A percentile compares a stretch with the other conserved stretches of the same genome.
phyloP scores from a whole-genome alignment of 345 rosid species.

The Boechera divaricarpa region DNA sequence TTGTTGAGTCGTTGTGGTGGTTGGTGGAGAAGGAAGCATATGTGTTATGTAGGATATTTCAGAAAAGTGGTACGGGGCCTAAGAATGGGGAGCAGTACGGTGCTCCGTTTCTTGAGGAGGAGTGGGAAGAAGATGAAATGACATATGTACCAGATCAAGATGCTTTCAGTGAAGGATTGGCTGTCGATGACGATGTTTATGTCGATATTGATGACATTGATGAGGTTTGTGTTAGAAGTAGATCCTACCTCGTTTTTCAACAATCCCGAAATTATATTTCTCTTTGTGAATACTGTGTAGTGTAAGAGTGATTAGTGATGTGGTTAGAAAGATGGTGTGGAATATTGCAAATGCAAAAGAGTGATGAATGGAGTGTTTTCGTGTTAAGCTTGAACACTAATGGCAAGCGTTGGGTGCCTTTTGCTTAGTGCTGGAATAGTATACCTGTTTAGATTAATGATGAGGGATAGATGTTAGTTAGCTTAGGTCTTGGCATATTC shows the following conservation, averaged over 20 bases:
- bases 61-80: conserved; percentile 96
- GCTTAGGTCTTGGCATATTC: conserved; percentile 16
- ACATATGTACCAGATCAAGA: conserved; percentile 61
- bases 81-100: conserved; percentile 99
- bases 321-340: not conserved
- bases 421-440: not conserved
- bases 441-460: not conserved
- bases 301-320: not conserved
- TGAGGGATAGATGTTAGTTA: not conserved
- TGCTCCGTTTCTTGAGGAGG: conserved; percentile 95
- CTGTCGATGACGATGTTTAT: conserved; percentile 55
- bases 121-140: conserved; percentile 72
- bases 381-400: not conserved
- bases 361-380: not conserved
- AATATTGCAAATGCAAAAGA: not conserved
- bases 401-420: conserved; percentile 6
- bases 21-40: conserved; percentile 67
- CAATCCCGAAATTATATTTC: not conserved
- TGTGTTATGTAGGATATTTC: conserved; percentile 92
- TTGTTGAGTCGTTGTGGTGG: conserved; percentile 10
- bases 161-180: conserved; percentile 45
- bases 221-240: conserved; percentile 55
- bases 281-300: conserved; percentile 12
- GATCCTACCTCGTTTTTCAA: conserved; percentile 1
- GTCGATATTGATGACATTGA: conserved; percentile 63